Conservation (phyloP, 1,139 yeast genomes). For the Magnusiomyces tetraspermus region DNA sequence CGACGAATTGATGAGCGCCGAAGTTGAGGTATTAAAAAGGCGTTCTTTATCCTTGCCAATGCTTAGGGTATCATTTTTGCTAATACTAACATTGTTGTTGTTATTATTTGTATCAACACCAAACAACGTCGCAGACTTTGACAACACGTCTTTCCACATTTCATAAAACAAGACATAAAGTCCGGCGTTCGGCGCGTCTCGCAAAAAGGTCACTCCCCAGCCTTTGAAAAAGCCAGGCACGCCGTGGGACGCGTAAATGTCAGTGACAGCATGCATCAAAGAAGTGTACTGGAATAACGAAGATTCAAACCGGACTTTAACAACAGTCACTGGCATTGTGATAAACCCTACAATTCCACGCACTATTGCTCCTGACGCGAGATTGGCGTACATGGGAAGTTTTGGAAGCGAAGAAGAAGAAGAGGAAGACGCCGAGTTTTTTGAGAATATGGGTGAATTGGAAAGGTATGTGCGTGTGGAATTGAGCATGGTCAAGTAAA, state of each 20-base stretch:
- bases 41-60: too few relatives aligned
- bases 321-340: slow-evolving; percentile 97
- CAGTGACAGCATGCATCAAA: slow-evolving; percentile 49
- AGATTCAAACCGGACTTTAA: slow-evolving; percentile 76
- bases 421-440: background rate
- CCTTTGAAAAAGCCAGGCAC: slow-evolving; percentile 73
- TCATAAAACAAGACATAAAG: slow-evolving; percentile 80
- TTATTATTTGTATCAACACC: slow-evolving; percentile 11
- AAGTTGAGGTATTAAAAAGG: slow-evolving; percentile 27
- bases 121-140: slow-evolving; percentile 12
- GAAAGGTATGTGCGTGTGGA: slow-evolving; percentile 48
- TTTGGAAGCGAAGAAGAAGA: slow-evolving; percentile 49
- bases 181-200: slow-evolving; percentile 98
- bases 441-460: background rate
- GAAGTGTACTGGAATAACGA: slow-evolving; percentile 63
- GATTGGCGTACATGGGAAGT: slow-evolving; percentile 58
- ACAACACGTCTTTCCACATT: slow-evolving; percentile 46
- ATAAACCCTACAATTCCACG: slow-evolving; percentile 75
- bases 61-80: slow-evolving; percentile 14
- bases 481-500: slow-evolving; percentile 69
- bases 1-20: slow-evolving; percentile 55
- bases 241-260: slow-evolving; percentile 47
- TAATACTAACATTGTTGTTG: too few relatives aligned
- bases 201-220: slow-evolving; percentile 71
- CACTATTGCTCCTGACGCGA: slow-evolving; percentile 67